phyloP scores from a whole-genome alignment of 2,329 filamentous ascomycete genomes.

The Ascocoryne sarcoides region DNA sequence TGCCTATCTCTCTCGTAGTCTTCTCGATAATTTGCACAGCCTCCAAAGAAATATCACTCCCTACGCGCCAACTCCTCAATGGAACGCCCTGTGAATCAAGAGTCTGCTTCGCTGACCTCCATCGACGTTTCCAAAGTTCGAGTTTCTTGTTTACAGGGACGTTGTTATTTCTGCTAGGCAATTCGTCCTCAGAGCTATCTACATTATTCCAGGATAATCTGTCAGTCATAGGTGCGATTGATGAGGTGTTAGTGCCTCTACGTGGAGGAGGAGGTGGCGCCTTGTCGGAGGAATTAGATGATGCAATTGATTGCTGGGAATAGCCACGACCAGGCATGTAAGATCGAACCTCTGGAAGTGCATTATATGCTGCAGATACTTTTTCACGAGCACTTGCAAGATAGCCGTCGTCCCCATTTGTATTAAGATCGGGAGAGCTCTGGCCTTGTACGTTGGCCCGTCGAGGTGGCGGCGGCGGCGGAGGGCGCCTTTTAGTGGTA shows the following conservation, averaged over 20 bases:
- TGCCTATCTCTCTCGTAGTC: constrained; percentile 38
- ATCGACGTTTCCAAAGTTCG: constrained; percentile 61
- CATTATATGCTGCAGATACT: constrained; percentile 26
- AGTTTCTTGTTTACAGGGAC: constrained; percentile 53
- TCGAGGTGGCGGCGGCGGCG: constrained; percentile 27
- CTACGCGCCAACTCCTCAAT: constrained; percentile 65
- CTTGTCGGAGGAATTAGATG: constrained; percentile 8
- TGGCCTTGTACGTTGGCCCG: constrained; percentile 18
- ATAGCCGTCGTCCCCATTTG: constrained; percentile 20
- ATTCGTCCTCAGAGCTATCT: constrained; percentile 25
- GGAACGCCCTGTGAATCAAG: constrained; percentile 58
- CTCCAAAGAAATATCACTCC: constrained; percentile 59
- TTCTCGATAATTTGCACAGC: constrained; percentile 55
- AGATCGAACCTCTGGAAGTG: constrained; percentile 26
- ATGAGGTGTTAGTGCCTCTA: constrained; percentile 7
- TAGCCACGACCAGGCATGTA: constrained; percentile 20
- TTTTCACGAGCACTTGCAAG: constrained; percentile 23
- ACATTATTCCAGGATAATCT: constrained; percentile 17
- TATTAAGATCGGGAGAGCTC: constrained; percentile 18
- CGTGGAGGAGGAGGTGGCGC: constrained; percentile 18
- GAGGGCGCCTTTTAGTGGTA: constrained; percentile 33
- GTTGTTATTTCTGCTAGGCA: constrained; percentile 9
- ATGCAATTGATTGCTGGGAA: constrained; percentile 1
- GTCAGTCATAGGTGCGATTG: constrained; percentile 10
- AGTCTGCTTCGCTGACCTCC: constrained; percentile 53